Percentiles rank a stretch among this genome's conserved stretches.
Evolutionary conservation across 2,329 filamentous ascomycete genomes (phyloP).

Genomic region (Xylariaceae sp.): DNA sequence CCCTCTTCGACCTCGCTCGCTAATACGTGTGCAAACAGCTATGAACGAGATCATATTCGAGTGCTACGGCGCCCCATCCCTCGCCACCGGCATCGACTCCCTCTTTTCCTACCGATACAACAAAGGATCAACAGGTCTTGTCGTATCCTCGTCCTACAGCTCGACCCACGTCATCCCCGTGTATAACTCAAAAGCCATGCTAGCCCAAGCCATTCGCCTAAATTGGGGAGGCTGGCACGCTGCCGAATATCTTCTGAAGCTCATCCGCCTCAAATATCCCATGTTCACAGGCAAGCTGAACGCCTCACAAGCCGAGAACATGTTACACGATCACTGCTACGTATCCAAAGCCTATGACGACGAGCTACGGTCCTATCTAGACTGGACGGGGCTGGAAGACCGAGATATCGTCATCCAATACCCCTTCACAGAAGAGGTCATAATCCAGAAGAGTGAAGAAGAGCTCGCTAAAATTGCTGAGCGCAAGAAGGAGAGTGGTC

Average conservation of each 20-base stretch:
- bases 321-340: constrained; percentile 87
- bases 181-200: constrained; percentile 76
- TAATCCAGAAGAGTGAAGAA: constrained; percentile 89
- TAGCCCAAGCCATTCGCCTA: constrained; percentile 79
- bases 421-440: constrained; percentile 85
- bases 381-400: constrained; percentile 90
- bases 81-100: constrained; percentile 93
- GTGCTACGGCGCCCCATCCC: constrained; percentile 84
- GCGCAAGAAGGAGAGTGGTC: constrained; percentile 89
- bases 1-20: neutral
- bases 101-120: constrained; percentile 96
- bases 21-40: constrained; percentile 47
- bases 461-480: constrained; percentile 88
- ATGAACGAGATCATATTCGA: constrained; percentile 99
- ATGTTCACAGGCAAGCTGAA: constrained; percentile 83
- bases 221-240: constrained; percentile 94
- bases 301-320: constrained; percentile 78
- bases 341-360: constrained; percentile 77
- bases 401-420: constrained; percentile 87
- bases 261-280: constrained; percentile 88
- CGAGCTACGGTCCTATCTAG: constrained; percentile 73
- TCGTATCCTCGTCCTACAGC: constrained; percentile 88
- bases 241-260: constrained; percentile 85
- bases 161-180: constrained; percentile 95
- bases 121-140: constrained; percentile 77